Evolutionary conservation across 352 stramenopile genomes (phyloP), one percentile per base, ranked within the genome.

Genomic region (Thalassiosira hispida): DNA sequence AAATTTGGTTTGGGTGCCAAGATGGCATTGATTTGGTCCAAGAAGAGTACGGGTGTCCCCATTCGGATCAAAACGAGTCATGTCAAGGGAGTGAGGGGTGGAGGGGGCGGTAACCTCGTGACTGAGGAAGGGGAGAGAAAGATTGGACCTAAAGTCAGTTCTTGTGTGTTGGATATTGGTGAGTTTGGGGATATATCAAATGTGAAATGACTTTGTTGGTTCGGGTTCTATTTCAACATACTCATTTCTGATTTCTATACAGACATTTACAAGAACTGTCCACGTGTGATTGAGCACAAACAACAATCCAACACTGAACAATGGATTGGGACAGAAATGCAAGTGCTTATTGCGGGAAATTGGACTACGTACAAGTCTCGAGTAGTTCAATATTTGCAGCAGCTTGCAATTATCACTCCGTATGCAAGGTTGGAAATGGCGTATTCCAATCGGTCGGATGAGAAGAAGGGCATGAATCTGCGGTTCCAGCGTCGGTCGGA

Each of bases 1-100:
- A 97, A 97, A 74, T 97, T 96, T 78, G 94, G 94, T 33, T 76
- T 97, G n/a, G 94, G 94, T 12, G 92, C 94, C 22, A 97, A 97
- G 77, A 96, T 97, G 94, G 94, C 94, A 8, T 79, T 97, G 52
- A 97, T 97, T 66, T 97, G 94, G 94, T 89, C 77, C 44, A 96
- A 96, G 77, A 96, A 96, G 70, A 93, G 77, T 59, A 96, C 92
- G 1, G 93, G 92, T 0, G 76, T 96, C 29, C 94, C 94, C 1
- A 95, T 97, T 74, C 67, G 80, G 42, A 84, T 95, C 2, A 86
- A 71, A 12, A 94, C 85, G 1, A 83, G 83, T 35, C 84, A 93
- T 75, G 76, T 79, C 5, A 79, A 55, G 33, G 71, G 73, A 12
- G 60, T 53, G 29, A 49, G 59, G 46, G 62, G 67, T 18, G 55